Conservation (phyloP, 225 moss, liverwort and hornwort species). For the Straminergon stramineum region DNA sequence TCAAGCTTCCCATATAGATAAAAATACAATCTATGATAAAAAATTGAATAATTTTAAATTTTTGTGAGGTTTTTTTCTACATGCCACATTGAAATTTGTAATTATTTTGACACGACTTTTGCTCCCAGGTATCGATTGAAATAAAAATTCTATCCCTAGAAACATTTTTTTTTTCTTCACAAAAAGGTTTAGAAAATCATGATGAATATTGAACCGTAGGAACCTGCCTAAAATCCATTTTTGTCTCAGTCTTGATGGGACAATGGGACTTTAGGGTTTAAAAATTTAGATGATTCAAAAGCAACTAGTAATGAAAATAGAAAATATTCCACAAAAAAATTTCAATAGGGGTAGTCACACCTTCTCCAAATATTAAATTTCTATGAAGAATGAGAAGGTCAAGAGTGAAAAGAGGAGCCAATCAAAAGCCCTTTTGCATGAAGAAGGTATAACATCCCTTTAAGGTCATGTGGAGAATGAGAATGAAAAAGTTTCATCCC, state of each 20-base stretch:
- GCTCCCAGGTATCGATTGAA: rapidly evolving
- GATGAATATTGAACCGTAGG: rapidly evolving
- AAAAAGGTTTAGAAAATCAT: background rate
- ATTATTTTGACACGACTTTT: too few species aligned
- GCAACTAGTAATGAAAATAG: background rate
- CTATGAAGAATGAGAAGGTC: too few species aligned
- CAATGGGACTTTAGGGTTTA: rapidly evolving
- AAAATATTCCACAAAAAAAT: background rate
- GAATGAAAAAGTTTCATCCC: too few species aligned
- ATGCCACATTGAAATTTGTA: rapidly evolving
- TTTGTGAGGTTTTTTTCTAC: rapidly evolving
- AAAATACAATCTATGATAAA: background rate
- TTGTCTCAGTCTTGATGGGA: too few species aligned
- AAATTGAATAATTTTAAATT: too few species aligned
- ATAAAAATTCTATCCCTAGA: rapidly evolving
- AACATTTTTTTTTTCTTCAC: background rate
- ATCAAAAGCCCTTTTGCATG: too few species aligned
- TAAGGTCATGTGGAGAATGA: too few species aligned
- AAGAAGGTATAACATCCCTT: too few species aligned
- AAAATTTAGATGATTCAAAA: too few species aligned
- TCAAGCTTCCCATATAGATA: background rate
- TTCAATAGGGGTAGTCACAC: too few species aligned
- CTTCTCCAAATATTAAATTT: too few species aligned
- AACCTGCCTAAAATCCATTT: background rate
- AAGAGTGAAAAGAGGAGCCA: too few species aligned